phyloP scores from a whole-genome alignment of 805 yeast genomes.

The Candida nanaspora region DNA sequence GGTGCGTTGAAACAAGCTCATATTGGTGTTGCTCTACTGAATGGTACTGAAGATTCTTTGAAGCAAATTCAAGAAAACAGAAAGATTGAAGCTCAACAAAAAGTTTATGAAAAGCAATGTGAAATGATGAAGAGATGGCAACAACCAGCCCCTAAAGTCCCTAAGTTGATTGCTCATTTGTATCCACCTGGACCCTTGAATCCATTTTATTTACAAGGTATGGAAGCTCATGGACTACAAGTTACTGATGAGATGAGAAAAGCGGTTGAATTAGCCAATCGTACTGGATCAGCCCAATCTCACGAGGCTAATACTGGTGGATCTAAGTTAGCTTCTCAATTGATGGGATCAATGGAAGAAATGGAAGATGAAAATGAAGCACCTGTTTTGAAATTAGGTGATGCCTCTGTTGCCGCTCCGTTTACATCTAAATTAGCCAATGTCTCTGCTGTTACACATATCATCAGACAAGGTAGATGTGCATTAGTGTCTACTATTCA shows the following conservation, averaged over 20 bases:
- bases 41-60: conserved; percentile 93
- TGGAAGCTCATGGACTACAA: conserved; percentile 76
- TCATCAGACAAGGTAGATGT: conserved; percentile 96
- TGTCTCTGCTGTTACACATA: conserved; percentile 87
- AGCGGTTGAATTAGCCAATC: conserved; percentile 47
- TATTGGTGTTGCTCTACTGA: conserved; percentile 94
- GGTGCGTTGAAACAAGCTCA: conserved; percentile 99
- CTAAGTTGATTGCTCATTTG: conserved; percentile 82
- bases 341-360: conserved; percentile 47
- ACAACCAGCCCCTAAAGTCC: conserved; percentile 78
- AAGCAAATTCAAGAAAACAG: conserved; percentile 80
- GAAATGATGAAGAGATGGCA: conserved; percentile 75
- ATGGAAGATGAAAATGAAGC: conserved; percentile 66
- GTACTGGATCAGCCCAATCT: conserved; percentile 20
- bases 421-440: conserved; percentile 91
- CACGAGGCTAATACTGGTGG: conserved; percentile 29
- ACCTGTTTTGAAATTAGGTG: conserved; percentile 91
- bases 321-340: conserved; percentile 52
- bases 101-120: conserved; percentile 78
- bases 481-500: conserved; percentile 96
- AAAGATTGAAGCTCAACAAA: conserved; percentile 54
- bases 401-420: conserved; percentile 99
- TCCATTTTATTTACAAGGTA: conserved; percentile 79
- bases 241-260: conserved; percentile 68
- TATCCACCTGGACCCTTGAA: conserved; percentile 94